These are phyloP conservation scores for Platismatia glauca DNA, from an alignment of 495 filamentous ascomycete species.

Conservation along the genomic window DNA sequence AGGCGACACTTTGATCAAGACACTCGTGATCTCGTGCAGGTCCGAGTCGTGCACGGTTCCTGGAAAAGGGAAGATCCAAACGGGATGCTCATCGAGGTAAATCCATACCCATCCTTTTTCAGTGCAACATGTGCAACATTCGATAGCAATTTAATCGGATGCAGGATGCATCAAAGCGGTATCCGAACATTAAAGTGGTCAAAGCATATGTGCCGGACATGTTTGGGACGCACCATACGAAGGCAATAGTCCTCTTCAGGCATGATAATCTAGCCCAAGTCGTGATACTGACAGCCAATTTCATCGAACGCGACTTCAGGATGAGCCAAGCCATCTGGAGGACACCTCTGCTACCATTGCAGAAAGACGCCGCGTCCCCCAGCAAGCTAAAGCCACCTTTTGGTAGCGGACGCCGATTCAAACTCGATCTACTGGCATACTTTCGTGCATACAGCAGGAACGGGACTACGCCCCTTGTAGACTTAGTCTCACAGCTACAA, in stretches of 20 bases:
- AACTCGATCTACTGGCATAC: constrained; percentile 65
- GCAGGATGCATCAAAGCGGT: constrained; percentile 51
- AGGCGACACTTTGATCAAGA: constrained; percentile 57
- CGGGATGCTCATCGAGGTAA: constrained; percentile 53
- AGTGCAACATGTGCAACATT: neutral
- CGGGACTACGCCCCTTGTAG: constrained; percentile 42
- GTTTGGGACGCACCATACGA: constrained; percentile 82
- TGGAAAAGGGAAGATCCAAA: constrained; percentile 69
- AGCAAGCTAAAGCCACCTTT: constrained; percentile 21
- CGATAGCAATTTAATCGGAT: neutral
- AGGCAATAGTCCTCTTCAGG: constrained; percentile 76
- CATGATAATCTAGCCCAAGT: constrained; percentile 71
- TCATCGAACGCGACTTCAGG: constrained; percentile 76
- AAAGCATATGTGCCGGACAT: constrained; percentile 75
- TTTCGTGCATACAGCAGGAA: constrained; percentile 65
- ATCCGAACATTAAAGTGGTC: constrained; percentile 60
- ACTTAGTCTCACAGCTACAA: constrained; percentile 46
- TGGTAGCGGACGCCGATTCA: constrained; percentile 64
- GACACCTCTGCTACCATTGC: constrained; percentile 60
- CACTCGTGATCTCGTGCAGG: constrained; percentile 50
- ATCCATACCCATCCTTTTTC: constrained; percentile 2
- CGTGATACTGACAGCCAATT: constrained; percentile 83
- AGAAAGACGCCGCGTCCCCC: neutral
- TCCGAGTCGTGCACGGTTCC: constrained; percentile 78
- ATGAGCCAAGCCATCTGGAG: constrained; percentile 82